A percentile compares a stretch with the other conserved stretches of the same genome.
phyloP scores from a whole-genome alignment of 495 filamentous ascomycete genomes.

The Xanthoparmelia taractica region DNA sequence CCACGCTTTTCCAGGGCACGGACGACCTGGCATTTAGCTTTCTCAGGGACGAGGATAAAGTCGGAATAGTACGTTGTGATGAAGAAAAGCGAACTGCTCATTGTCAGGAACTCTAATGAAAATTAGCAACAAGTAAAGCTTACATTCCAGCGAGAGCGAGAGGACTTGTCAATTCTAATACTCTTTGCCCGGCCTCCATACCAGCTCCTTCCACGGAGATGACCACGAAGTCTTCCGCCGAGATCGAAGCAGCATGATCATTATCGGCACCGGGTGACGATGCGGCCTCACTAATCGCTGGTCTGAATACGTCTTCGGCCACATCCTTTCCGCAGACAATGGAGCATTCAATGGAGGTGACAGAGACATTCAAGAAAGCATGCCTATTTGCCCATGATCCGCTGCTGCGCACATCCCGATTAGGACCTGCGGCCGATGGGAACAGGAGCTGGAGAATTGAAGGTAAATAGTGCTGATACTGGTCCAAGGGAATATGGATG shows the following conservation, averaged over 20 bases:
- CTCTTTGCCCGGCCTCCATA: conserved; percentile 86
- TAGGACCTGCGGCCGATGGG: conserved; percentile 36
- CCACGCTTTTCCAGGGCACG: conserved; percentile 68
- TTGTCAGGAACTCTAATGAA: conserved; percentile 8
- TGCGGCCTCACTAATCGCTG: conserved; percentile 50
- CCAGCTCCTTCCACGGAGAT: conserved; percentile 84
- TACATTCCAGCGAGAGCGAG: conserved; percentile 87
- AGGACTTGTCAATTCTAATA: conserved; percentile 84
- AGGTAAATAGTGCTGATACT: conserved; percentile 76
- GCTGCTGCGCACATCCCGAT: conserved; percentile 29
- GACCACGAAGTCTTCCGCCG: conserved; percentile 74
- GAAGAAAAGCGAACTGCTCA: conserved; percentile 78
- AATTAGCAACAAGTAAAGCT: conserved; percentile 26
- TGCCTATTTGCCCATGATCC: conserved; percentile 33
- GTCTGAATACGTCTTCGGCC: conserved; percentile 64
- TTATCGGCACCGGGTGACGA: conserved; percentile 25
- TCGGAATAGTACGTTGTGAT: conserved; percentile 97
- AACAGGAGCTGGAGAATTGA: conserved; percentile 80
- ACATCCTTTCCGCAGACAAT: conserved; percentile 74
- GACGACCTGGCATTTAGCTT: conserved; percentile 63
- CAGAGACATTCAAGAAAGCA: conserved; percentile 84
- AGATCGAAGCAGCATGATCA: conserved; percentile 44
- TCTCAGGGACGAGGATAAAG: conserved; percentile 84
- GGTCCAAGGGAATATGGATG: conserved; percentile 79
- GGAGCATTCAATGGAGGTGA: conserved; percentile 90